Evolutionary conservation across 176 grass and related monocot genomes (phyloP), one percentile per base, ranked within the genome.

Genomic region (Poa annua): DNA sequence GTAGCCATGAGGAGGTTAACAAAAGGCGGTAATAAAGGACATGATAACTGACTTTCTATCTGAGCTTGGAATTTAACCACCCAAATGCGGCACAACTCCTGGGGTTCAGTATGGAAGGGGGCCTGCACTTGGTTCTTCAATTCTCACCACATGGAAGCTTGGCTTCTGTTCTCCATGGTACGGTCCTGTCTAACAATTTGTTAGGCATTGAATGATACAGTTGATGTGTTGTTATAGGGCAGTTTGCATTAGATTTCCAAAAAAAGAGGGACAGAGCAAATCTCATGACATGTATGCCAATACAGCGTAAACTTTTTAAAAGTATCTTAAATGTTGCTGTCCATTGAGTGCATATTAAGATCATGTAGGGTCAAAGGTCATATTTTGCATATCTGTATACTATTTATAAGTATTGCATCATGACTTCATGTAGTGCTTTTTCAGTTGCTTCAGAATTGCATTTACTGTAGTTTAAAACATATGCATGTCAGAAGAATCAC

Each of bases 21-120:
- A 42, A 99, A 99, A 83, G 88, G 87, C 15, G 83, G 94, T 36
- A 88, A 86, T 54, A 94, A 96, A 77, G 81, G 86, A 92, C 64
- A 88, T 93, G 67, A 74, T 96, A 56, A 90, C 81, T 17, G 89
- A 96, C 84, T 99, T 99, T 84, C 72, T 99, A 48, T 94, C 97
- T 11, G 97, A 99, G 83, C 91, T 99, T 69, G 97, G 97, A 92
- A 99, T 99, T 99, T 11, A 96, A 96, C 80, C 97, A 99, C 66
- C 87, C 89, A 80, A 96, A 99, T 26, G 93, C 97, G n/a, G 97
- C 93, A 19, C 97, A 99, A 65, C 92, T 99, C 19, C 71, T 99
- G 87, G 97, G 97, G 57, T 99, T 99, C 85, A 94, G 89, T 56
- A 91, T 93, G 36, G 97, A 99, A 83, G 87, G 81, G 3, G 97